These are phyloP conservation scores for Keqinozyma sinolaborantium DNA, from an alignment of 1,139 yeast genomes.

Conservation along the genomic window DNA sequence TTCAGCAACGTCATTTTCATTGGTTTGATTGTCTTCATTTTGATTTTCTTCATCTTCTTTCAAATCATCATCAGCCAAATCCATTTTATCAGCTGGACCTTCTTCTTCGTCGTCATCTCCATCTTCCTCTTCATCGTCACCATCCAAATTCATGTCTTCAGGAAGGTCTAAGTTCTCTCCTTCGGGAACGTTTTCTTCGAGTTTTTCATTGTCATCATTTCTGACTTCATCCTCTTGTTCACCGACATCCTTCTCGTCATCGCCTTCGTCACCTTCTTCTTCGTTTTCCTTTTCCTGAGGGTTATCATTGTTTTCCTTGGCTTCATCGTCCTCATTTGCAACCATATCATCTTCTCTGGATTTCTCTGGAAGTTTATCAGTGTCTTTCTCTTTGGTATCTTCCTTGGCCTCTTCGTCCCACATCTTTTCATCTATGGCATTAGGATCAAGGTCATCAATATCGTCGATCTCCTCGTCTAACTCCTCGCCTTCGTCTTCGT, in stretches of 20 bases:
- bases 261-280: conserved; percentile 38
- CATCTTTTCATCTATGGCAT: conserved; percentile 96
- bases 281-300: conserved; percentile 22
- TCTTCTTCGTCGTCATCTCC: conserved; percentile 36
- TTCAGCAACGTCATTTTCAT: conserved; percentile 18
- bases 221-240: conserved; percentile 77
- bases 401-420: conserved; percentile 94
- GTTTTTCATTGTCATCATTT: conserved; percentile 67
- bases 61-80: conserved; percentile 18
- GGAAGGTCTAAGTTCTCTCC: conserved; percentile 80
- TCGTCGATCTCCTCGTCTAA: conserved; percentile 90
- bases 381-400: conserved; percentile 66
- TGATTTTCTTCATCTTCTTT: conserved; percentile 17
- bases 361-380: conserved; percentile 63
- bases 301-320: conserved; percentile 34
- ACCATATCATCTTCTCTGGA: conserved; percentile 58
- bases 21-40: conserved; percentile 15
- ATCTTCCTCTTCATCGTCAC: conserved; percentile 57
- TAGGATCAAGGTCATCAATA: conserved; percentile 86
- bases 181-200: conserved; percentile 74
- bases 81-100: conserved; percentile 25
- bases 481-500: conserved; percentile 52
- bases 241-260: conserved; percentile 64
- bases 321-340: conserved; percentile 54
- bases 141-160: conserved; percentile 81